Evolutionary conservation across 2,329 filamentous ascomycete species (phyloP).

Genomic region (Verticillium dahliae): DNA sequence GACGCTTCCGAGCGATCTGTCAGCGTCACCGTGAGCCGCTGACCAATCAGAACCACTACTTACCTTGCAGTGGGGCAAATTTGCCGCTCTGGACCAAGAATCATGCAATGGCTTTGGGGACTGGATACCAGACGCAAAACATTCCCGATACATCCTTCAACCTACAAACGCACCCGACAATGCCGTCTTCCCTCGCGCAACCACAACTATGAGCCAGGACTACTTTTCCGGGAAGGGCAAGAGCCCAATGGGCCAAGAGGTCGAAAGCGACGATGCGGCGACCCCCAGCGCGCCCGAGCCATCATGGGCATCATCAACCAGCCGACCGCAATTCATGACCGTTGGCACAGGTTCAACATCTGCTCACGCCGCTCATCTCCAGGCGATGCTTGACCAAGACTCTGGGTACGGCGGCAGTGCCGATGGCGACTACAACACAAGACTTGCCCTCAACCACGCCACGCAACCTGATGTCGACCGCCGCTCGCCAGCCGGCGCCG

Average conservation of each 20-base stretch:
- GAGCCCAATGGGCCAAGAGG: slow-evolving; percentile 26
- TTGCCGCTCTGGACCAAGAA: slow-evolving; percentile 3
- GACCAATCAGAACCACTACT: background rate
- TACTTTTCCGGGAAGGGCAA: slow-evolving; percentile 51
- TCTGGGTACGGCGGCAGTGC: slow-evolving; percentile 88
- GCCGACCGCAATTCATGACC: slow-evolving; percentile 70
- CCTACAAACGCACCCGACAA: slow-evolving; percentile 19
- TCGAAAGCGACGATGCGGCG: slow-evolving; percentile 16
- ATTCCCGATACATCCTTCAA: slow-evolving; percentile 9
- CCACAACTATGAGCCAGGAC: slow-evolving; percentile 52
- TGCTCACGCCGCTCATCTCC: slow-evolving; percentile 72
- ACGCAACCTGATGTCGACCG: slow-evolving; percentile 23
- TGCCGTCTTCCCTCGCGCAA: slow-evolving; percentile 21
- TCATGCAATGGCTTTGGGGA: slow-evolving; percentile 2
- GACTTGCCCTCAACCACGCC: slow-evolving; percentile 22
- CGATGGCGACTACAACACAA: slow-evolving; percentile 38
- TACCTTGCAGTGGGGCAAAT: background rate
- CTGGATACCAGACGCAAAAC: slow-evolving; percentile 3
- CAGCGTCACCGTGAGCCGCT: background rate
- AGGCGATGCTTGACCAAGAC: slow-evolving; percentile 73
- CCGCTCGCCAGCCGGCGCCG: slow-evolving; percentile 65
- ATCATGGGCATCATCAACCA: slow-evolving; percentile 20
- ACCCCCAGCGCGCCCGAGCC: slow-evolving; percentile 18
- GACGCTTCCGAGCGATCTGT: background rate
- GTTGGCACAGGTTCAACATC: slow-evolving; percentile 78